These are phyloP conservation scores for Metschnikowia reukaufii DNA, from an alignment of 805 yeast species.

Conservation along the genomic window DNA sequence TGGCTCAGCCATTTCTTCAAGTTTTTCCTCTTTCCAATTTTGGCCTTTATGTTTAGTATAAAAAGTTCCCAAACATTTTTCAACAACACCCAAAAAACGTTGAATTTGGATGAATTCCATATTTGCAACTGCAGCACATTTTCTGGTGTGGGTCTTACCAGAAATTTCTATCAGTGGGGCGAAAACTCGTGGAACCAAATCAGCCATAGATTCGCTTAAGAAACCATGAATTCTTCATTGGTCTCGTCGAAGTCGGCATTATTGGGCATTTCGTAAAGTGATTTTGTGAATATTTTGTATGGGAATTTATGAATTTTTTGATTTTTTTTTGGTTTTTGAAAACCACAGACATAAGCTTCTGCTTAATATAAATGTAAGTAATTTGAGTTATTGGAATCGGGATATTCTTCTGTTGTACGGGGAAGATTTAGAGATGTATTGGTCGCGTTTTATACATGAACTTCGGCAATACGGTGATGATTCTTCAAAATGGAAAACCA, in stretches of 20 bases:
- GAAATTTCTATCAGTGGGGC: constrained; percentile 4
- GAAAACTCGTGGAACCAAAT: constrained; percentile 9
- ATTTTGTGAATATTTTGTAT: no score
- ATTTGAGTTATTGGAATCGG: not conserved
- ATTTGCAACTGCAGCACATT: constrained; percentile 1
- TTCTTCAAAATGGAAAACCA: no score
- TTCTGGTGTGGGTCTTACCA: not conserved
- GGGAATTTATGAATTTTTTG: not conserved
- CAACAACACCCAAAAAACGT: constrained; percentile 26
- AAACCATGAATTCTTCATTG: constrained; percentile 13
- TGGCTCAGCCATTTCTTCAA: constrained; percentile 45
- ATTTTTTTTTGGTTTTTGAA: no score
- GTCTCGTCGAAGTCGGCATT: constrained; percentile 16
- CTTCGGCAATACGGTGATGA: no score
- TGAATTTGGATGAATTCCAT: not conserved
- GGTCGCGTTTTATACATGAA: not conserved
- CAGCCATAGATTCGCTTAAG: constrained; percentile 11
- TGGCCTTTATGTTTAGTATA: constrained; percentile 33
- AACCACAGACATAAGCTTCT: not conserved
- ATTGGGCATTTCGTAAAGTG: not conserved
- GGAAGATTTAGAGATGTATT: not conserved
- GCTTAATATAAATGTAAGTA: no score
- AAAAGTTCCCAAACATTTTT: constrained; percentile 27
- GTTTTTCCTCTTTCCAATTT: constrained; percentile 44
- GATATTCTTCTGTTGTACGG: not conserved